Conservation (phyloP, 768 basidiomycete genomes). For the Naganishia kalamii region DNA sequence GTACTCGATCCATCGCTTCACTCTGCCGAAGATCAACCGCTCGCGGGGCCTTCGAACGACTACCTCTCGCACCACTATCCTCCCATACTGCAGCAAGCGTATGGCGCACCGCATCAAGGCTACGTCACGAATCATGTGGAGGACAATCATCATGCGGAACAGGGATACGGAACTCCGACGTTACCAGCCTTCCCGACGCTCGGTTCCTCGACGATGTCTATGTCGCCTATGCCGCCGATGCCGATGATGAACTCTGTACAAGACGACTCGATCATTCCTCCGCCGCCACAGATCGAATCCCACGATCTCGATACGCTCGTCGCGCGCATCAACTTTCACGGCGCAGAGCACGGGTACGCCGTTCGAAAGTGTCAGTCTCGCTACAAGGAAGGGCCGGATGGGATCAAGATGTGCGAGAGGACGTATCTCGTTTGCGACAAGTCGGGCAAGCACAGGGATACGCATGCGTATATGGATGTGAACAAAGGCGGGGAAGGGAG, state of each 20-base stretch:
- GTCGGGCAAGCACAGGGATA: slow-evolving; percentile 5
- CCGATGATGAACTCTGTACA: background rate
- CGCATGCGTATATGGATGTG: slow-evolving; percentile 5
- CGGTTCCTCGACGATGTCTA: background rate
- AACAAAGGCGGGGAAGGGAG: slow-evolving; percentile 9
- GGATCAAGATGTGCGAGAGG: background rate
- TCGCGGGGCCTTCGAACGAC: background rate
- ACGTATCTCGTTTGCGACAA: slow-evolving; percentile 13
- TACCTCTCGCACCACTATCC: background rate
- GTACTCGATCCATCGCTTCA: slow-evolving; percentile 10
- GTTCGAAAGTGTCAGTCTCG: slow-evolving; percentile 15
- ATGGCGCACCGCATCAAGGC: background rate
- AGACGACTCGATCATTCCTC: background rate
- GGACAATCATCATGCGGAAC: background rate
- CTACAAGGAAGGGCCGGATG: slow-evolving; percentile 14
- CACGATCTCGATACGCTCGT: slow-evolving; percentile 10
- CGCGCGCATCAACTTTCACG: slow-evolving; percentile 10
- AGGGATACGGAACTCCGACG: background rate
- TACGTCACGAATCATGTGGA: background rate
- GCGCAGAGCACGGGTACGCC: slow-evolving; percentile 8
- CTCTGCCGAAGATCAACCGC: background rate
- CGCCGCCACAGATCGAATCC: background rate
- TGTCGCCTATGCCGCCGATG: no score
- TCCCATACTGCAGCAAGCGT: background rate
- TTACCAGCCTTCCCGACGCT: background rate